Evolutionary conservation across 2,329 filamentous ascomycete species (phyloP).

Genomic region (Xylariaceae sp.): DNA sequence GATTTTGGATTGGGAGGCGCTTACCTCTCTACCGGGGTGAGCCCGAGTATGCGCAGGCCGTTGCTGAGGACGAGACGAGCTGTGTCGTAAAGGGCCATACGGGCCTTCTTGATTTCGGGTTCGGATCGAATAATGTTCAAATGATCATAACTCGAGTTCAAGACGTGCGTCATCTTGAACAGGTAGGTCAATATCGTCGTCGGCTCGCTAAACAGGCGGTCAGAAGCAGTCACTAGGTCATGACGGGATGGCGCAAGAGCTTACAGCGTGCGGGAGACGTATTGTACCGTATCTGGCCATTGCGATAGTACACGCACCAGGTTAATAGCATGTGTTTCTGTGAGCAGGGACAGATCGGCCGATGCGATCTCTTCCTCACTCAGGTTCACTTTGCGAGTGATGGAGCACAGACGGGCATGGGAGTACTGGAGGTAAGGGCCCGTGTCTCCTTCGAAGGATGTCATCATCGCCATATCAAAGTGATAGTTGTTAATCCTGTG

Average conservation of each 20-base stretch:
- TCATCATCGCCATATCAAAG: slow-evolving; percentile 71
- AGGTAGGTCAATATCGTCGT: slow-evolving; percentile 56
- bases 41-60: slow-evolving; percentile 76
- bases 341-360: slow-evolving; percentile 58
- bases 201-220: slow-evolving; percentile 47
- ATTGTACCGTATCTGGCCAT: slow-evolving; percentile 80
- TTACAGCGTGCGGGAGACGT: slow-evolving; percentile 72
- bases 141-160: slow-evolving; percentile 79
- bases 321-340: slow-evolving; percentile 54
- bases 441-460: slow-evolving; percentile 68
- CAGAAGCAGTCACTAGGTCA: background rate
- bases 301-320: slow-evolving; percentile 71
- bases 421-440: slow-evolving; percentile 71
- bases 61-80: slow-evolving; percentile 74
- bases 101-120: slow-evolving; percentile 63
- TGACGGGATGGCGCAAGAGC: background rate
- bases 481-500: slow-evolving; percentile 46
- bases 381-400: slow-evolving; percentile 31
- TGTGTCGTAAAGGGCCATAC: slow-evolving; percentile 74
- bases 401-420: slow-evolving; percentile 57
- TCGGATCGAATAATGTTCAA: slow-evolving; percentile 79
- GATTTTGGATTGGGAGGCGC: background rate
- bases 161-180: slow-evolving; percentile 72
- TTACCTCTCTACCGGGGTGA: slow-evolving; percentile 68
- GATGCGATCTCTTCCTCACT: slow-evolving; percentile 37